These are phyloP conservation scores for Penicillium canariense DNA, from an alignment of 495 filamentous ascomycete genomes.

Conservation along the genomic window DNA sequence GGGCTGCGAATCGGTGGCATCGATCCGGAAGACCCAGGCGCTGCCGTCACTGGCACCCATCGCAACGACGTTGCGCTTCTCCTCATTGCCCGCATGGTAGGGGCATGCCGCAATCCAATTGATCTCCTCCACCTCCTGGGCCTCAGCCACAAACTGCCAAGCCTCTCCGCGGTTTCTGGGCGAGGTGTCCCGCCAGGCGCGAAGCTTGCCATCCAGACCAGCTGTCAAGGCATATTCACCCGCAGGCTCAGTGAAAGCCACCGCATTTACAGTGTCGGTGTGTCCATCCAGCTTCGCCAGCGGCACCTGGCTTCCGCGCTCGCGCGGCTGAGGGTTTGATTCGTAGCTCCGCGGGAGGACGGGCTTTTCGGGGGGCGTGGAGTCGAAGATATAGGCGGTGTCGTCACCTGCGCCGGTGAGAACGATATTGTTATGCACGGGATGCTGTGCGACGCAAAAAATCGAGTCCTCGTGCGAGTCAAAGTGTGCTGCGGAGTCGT, in stretches of 20 bases:
- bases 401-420: constrained; percentile 87
- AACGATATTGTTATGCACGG: constrained; percentile 69
- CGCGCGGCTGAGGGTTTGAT: constrained; percentile 56
- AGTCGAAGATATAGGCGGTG: constrained; percentile 78
- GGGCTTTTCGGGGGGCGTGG: constrained; percentile 59
- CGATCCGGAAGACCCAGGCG: constrained; percentile 90
- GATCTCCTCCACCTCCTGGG: constrained; percentile 88
- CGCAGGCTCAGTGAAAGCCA: constrained; percentile 76
- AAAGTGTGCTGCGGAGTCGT: constrained; percentile 91
- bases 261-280: constrained; percentile 83
- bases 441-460: constrained; percentile 92
- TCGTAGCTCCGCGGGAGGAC: constrained; percentile 73
- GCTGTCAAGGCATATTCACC: constrained; percentile 85
- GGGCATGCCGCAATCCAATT: constrained; percentile 88
- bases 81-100: constrained; percentile 49
- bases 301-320: constrained; percentile 58
- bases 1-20: constrained; percentile 57
- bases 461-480: constrained; percentile 84
- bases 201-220: constrained; percentile 76
- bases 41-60: constrained; percentile 89
- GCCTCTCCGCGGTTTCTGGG: constrained; percentile 38
- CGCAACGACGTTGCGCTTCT: constrained; percentile 77
- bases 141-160: constrained; percentile 65
- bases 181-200: constrained; percentile 50
- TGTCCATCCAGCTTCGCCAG: constrained; percentile 78